Evolutionary conservation across 805 yeast species (phyloP), one percentile per base, ranked within the genome.

Genomic region (Sugiyamaella qingdaonensis): DNA sequence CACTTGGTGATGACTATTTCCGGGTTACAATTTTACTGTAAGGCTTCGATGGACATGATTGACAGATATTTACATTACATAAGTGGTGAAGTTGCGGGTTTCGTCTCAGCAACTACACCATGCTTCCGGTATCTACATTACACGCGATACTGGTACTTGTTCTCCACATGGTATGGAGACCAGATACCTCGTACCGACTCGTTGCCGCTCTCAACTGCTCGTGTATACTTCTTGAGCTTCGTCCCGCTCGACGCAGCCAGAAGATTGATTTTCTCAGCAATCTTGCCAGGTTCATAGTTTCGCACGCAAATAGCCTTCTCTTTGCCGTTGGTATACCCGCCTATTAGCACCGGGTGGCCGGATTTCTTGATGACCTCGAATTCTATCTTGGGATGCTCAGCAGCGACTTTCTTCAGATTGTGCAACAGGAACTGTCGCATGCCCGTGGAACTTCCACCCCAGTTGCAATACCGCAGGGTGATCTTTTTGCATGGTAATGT

Each of bases 391-490:
- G 88, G 84, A 65, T 88, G 76, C 46, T 72, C 62, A 18, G 67
- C 58, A 2, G 97, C 94, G 54, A 88, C 70, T 8, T 72, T 57
- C 49, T 78, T 72, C 32, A 80, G 75, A 61, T 79, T 76, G 49
- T 67, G 76, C 42, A 77, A 73, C 41, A 94, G 71, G 55, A 86
- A 81, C 52, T 85, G 83, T 65, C 90, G 76, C 73, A 90, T 79
- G 2, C 97, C 97, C 49, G 77, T 76, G 0, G 98, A 91, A 2
- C 95, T 86, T 19, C 97, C 98, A 42, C 97, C 98, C 85, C 95
- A 86, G 76, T 94, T 90, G 73, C 97, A 90, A 72, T 84, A 94
- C 56, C 87, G 85, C 45, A 94, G 68, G 1, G 85, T 78, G 49
- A 94, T 78, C 64, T 79, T 81, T 61, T 79, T 81, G 73, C 98